Conservation (phyloP, 2,329 filamentous ascomycete genomes). For the Fusarium tricinctum region DNA sequence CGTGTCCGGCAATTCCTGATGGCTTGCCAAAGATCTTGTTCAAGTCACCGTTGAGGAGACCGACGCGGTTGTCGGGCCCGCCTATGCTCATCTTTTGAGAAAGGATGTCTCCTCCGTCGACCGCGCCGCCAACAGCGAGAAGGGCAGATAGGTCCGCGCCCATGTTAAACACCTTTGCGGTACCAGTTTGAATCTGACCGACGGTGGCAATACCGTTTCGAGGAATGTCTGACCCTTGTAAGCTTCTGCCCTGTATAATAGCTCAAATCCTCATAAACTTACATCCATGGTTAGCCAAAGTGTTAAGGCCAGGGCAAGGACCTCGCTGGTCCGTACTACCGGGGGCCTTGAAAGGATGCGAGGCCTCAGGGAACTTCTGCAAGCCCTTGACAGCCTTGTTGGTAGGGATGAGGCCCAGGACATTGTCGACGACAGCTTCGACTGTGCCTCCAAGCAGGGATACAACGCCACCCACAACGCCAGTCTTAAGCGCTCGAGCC, state of each 20-base stretch:
- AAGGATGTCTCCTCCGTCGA: conserved; percentile 28
- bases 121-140: conserved; percentile 19
- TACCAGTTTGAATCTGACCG: conserved; percentile 29
- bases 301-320: conserved; percentile 29
- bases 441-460: conserved; percentile 27
- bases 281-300: conserved; percentile 33
- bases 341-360: conserved; percentile 22
- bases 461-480: conserved; percentile 8
- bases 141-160: conserved; percentile 24
- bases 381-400: conserved; percentile 30
- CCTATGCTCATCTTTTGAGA: conserved; percentile 38
- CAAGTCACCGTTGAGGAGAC: conserved; percentile 19
- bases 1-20: conserved; percentile 29
- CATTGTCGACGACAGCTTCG: conserved; percentile 25
- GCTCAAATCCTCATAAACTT: neutral
- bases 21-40: conserved; percentile 35
- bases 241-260: neutral
- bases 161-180: conserved; percentile 35
- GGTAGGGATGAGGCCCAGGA: conserved; percentile 27
- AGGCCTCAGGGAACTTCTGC: conserved; percentile 29
- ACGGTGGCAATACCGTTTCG: conserved; percentile 29
- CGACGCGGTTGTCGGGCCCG: conserved; percentile 21
- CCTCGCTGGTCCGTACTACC: conserved; percentile 28
- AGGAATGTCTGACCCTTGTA: conserved; percentile 13
- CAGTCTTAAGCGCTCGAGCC: conserved; percentile 14